Percentiles rank a stretch among this genome's conserved stretches.
phyloP scores from a whole-genome alignment of 495 filamentous ascomycete species.

The Penicillium canescens region DNA sequence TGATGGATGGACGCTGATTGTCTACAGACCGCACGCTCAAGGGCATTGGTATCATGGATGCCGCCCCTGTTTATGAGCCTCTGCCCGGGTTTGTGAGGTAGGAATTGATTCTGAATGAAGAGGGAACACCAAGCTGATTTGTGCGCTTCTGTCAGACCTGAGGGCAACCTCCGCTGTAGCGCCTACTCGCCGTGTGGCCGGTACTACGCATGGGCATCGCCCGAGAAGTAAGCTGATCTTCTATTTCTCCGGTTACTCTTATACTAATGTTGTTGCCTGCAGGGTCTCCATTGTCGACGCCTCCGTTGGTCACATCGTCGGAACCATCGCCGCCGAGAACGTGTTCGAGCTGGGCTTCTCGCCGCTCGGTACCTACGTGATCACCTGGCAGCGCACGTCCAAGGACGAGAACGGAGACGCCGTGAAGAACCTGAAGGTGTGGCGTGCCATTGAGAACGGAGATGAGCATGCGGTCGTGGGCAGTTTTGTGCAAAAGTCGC shows the following conservation, averaged over 20 bases:
- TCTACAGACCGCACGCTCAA: constrained; percentile 83
- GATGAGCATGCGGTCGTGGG: constrained; percentile 74
- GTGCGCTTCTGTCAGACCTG: constrained; percentile 57
- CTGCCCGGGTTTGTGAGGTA: constrained; percentile 79
- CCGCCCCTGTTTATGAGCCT: constrained; percentile 80
- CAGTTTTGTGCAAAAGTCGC: constrained; percentile 89
- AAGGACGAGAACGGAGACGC: constrained; percentile 94
- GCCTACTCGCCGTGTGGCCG: constrained; percentile 91
- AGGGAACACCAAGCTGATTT: constrained; percentile 17
- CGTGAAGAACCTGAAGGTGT: constrained; percentile 94
- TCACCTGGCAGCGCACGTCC: constrained; percentile 91
- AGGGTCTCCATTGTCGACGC: constrained; percentile 83
- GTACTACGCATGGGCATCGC: constrained; percentile 93
- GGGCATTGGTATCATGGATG: constrained; percentile 90
- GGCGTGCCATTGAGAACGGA: constrained; percentile 66
- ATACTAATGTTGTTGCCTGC: background rate
- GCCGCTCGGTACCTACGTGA: constrained; percentile 84
- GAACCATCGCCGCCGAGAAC: constrained; percentile 71
- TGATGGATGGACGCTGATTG: constrained; percentile 13
- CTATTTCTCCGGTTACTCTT: background rate
- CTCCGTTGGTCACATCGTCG: constrained; percentile 73
- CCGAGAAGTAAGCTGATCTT: constrained; percentile 59
- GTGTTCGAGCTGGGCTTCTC: constrained; percentile 96
- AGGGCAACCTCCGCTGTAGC: constrained; percentile 92
- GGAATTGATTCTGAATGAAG: constrained; percentile 9